phyloP scores from a whole-genome alignment of 768 basidiomycete species.

The Artomyces pyxidatus region DNA sequence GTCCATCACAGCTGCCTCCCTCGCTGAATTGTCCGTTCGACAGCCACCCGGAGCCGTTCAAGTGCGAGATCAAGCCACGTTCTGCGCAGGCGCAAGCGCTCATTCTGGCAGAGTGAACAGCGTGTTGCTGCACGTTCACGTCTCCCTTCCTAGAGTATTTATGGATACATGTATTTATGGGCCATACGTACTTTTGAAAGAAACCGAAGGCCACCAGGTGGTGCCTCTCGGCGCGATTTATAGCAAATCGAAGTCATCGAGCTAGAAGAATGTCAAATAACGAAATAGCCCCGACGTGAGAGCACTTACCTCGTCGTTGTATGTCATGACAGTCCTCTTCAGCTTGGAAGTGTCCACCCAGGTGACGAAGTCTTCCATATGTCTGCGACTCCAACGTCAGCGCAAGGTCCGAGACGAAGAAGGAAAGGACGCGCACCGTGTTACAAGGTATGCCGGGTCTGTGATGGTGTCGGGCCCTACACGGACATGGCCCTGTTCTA shows the following conservation, averaged over 20 bases:
- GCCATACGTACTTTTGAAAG: too few relatives aligned
- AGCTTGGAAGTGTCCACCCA: conserved; percentile 98
- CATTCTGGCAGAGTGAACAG: not conserved
- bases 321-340: conserved; percentile 89
- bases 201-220: too few relatives aligned
- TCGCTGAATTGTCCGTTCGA: not conserved
- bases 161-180: too few relatives aligned
- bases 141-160: too few relatives aligned
- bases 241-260: conserved; percentile 91
- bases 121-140: not conserved
- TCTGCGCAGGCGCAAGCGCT: not conserved
- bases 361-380: conserved; percentile 99
- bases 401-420: conserved; percentile 1
- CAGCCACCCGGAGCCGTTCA: not conserved
- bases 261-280: conserved; percentile 35
- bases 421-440: conserved; percentile 42
- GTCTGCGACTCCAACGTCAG: conserved; percentile 34
- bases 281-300: not conserved
- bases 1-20: not conserved
- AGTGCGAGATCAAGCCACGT: not conserved
- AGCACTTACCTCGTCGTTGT: conserved; percentile 86
- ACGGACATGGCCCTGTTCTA: conserved; percentile 97
- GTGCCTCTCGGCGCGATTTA: too few relatives aligned
- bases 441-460: conserved; percentile 94
- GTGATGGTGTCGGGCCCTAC: conserved; percentile 94